Evolutionary conservation across 257 asterid species (phyloP).

Genomic region (Gynochthodes officinalis): DNA sequence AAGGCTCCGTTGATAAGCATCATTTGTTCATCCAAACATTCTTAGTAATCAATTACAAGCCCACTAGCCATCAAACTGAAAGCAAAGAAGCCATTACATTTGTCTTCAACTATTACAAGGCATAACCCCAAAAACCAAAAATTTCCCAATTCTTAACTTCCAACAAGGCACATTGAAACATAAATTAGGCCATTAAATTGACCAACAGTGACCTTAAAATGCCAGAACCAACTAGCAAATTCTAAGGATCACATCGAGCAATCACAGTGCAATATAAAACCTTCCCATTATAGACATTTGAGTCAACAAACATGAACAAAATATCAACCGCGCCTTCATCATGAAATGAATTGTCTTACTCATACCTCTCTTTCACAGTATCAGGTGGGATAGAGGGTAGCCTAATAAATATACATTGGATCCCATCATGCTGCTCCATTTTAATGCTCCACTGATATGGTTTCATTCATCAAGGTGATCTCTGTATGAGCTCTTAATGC

Average conservation of each 20-base stretch:
- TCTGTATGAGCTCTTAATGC: slow-evolving; percentile 22
- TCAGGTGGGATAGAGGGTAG: slow-evolving; percentile 22
- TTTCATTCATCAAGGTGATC: slow-evolving; percentile 14
- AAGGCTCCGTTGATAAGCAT: slow-evolving; percentile 14
- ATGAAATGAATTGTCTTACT: slow-evolving; percentile 20
- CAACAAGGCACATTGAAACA: slow-evolving; percentile 20
- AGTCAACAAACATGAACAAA: slow-evolving; percentile 15
- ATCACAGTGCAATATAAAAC: slow-evolving; percentile 24
- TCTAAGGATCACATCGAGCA: slow-evolving; percentile 24
- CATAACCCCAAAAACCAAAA: slow-evolving; percentile 21
- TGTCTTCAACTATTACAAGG: slow-evolving; percentile 18
- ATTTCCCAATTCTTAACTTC: slow-evolving; percentile 18
- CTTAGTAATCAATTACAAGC: slow-evolving; percentile 18
- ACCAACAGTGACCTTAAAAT: slow-evolving; percentile 15
- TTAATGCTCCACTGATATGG: slow-evolving; percentile 24
- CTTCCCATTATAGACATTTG: slow-evolving; percentile 29
- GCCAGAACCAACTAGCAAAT: slow-evolving; percentile 12
- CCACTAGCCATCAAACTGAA: slow-evolving; percentile 14
- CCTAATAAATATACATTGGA: slow-evolving; percentile 23
- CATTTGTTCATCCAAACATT: slow-evolving; percentile 16
- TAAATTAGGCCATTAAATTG: slow-evolving; percentile 15
- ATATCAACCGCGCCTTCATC: slow-evolving; percentile 17
- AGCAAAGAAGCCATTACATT: slow-evolving; percentile 27
- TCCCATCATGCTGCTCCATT: slow-evolving; percentile 14
- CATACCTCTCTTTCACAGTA: slow-evolving; percentile 21